These are phyloP conservation scores for Pinus tabuliformis DNA, from an alignment of 75 land plant species.

Conservation along the genomic window DNA sequence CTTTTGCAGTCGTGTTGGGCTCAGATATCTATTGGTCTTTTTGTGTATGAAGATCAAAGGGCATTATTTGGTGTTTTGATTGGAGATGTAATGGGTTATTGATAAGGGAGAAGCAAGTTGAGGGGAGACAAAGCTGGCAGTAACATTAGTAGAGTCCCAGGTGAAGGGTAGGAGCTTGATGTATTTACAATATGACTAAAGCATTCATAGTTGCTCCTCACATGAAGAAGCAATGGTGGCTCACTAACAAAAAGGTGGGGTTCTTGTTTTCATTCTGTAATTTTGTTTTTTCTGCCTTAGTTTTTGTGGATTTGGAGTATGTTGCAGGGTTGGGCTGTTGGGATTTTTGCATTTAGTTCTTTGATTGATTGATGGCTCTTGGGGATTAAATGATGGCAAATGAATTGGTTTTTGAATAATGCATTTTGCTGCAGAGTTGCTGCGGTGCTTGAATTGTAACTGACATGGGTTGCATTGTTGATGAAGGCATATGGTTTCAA, in stretches of 20 bases:
- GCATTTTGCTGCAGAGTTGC: background rate
- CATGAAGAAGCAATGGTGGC: constrained; percentile 63
- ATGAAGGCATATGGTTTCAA: background rate
- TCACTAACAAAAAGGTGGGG: constrained; percentile 51
- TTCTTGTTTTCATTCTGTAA: background rate
- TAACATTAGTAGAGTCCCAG: background rate
- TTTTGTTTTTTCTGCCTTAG: background rate
- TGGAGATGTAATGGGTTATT: background rate
- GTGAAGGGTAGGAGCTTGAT: background rate
- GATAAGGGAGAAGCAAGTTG: background rate
- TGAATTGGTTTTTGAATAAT: background rate
- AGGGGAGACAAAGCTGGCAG: background rate
- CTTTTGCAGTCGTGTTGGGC: background rate
- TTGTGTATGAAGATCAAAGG: background rate
- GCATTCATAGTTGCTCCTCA: background rate
- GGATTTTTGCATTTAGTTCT: background rate
- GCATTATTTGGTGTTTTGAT: background rate
- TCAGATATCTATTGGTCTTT: background rate
- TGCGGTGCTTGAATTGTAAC: background rate
- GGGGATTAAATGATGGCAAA: background rate
- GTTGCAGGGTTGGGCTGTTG: background rate
- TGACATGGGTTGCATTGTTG: background rate
- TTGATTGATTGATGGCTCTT: background rate
- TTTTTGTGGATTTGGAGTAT: too few species aligned
- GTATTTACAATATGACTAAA: background rate